Evolutionary conservation across 2,329 filamentous ascomycete species (phyloP), one percentile per base, ranked within the genome.

Genomic region (Thermochaetoides dissita): DNA sequence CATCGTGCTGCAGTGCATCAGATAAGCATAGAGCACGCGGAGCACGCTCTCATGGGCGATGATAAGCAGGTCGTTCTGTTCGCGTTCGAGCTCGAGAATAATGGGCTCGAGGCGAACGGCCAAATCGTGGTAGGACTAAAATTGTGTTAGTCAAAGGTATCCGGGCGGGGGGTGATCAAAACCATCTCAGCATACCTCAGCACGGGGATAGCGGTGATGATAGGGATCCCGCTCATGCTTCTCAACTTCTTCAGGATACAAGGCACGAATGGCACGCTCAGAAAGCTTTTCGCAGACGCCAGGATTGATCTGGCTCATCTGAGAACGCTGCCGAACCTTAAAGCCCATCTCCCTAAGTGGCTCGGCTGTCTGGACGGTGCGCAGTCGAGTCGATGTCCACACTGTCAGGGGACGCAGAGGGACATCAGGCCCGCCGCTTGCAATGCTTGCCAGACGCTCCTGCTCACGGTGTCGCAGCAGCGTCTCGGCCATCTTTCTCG

Each of bases 1-100:
- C 61, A 82, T 83, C 7, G 93, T 88, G 58, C 89, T 91, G 64
- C 91, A 96, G 53, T 94, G 91, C 91, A 98, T 98, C 34, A 98
- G 71, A 62, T 98, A 98, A 24, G 88, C 88, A 58, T 98, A 98
- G 3, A 98, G 72, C 24, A 98, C 91, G 36, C 91, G 84, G 37
- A 98, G 72, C n/a, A 98, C 91, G 40, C 86, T 94, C 61, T 98
- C 91, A 60, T 98, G 91, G 1, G 91, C 91, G 52, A 98, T 95
- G 57, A 98, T 95, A 41, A 98, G 74, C n/a, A 98, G 72, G 58
- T 98, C 91, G 51, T 93, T 94, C 54, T 95, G 85, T 64, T 98
- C 91, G 36, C 91, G 81, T 66, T 98, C 91, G 10, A 98, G 74
- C 60, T 98, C 91, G 30, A 98, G 75, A 56, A 98, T 98, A 55